phyloP scores from a whole-genome alignment of 106 monocot species.

The Acorus gramineus region DNA sequence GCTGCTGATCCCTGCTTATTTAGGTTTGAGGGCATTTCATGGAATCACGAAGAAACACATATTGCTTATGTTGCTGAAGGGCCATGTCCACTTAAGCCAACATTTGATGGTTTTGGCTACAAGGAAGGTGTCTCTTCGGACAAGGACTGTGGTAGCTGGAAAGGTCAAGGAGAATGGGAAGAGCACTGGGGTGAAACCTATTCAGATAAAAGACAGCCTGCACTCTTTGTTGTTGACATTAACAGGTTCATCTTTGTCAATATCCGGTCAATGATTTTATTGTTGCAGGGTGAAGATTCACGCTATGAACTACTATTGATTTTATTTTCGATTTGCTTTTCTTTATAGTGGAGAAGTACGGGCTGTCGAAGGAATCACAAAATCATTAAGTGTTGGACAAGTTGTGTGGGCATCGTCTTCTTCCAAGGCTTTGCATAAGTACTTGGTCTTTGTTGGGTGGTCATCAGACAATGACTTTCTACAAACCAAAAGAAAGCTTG shows the following conservation, averaged over 20 bases:
- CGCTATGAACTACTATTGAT: too few relatives aligned
- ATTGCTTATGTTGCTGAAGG: slow-evolving; percentile 97
- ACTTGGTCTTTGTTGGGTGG: slow-evolving; percentile 96
- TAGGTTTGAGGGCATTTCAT: slow-evolving; percentile 99
- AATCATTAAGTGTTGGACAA: slow-evolving; percentile 72
- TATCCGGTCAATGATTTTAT: too few relatives aligned
- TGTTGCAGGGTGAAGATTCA: too few relatives aligned
- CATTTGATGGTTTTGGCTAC: slow-evolving; percentile 65
- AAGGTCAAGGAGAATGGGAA: slow-evolving; percentile 94
- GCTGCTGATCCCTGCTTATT: slow-evolving; percentile 1
- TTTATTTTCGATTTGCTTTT: not conserved
- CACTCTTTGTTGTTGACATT: slow-evolving; percentile 62
- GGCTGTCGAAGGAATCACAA: slow-evolving; percentile 56
- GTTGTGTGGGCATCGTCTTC: slow-evolving; percentile 84
- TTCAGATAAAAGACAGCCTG: slow-evolving; percentile 65
- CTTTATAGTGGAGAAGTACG: slow-evolving; percentile 64
- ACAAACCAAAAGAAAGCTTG: slow-evolving; percentile 63
- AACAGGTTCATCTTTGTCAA: slow-evolving; percentile 32
- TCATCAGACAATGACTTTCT: slow-evolving; percentile 48
- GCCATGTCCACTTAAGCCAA: slow-evolving; percentile 43
- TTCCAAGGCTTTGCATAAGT: slow-evolving; percentile 16
- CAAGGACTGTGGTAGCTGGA: slow-evolving; percentile 73
- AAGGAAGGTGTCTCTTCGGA: slow-evolving; percentile 47
- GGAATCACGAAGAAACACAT: slow-evolving; percentile 66
- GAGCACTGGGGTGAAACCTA: slow-evolving; percentile 98